Base-by-base conservation (phyloP, 768 basidiomycete genomes). In the Rubroboletus satanas region DNA sequence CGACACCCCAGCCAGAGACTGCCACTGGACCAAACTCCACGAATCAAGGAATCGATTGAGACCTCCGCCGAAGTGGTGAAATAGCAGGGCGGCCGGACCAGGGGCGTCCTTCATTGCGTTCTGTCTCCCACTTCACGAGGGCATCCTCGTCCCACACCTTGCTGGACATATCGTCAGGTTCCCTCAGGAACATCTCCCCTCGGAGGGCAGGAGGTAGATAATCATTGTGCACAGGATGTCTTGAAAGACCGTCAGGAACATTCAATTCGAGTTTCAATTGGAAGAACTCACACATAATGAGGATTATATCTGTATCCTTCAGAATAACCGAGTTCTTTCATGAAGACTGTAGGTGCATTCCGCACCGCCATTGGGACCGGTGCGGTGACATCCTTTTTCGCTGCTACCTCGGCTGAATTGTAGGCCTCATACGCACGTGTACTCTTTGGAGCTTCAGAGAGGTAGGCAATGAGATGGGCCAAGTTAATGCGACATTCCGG, bases 381-480 rank as follows among this genome's bases (percentile, higher is more conserved):
- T 45, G 80, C 63, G 11, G 80, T 73, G 53, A 71, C 67, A 65
- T 81, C 82, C 53, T 62, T 61, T 64, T 79, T 79, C 7, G 83
- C 87, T 2, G 82, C 82, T 45, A 66, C 80, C 66, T 85, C 86
- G 1, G 88, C 88, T 32, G 78, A 74, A 23, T 80, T 81, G 70
- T 92, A 93, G 0, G 84, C 92, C 50, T 84, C 83, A 63, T 93
- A 94, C 4, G 86, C 71, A 21, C 91, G 81, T 0, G 88, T 90
- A 31, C 84, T 87, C 70, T 94, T 94, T 0, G 84, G 85, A 2
- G 90, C 85, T 68, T 90, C 88, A n/a, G 87, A 76, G 45, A 94
- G 80, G 68, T 91, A 90, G 28, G 83, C 78, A 15, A 92, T 82
- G 31, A 85, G 75, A 64, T 93, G 90, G 28, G 88, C 86, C 32